Conservation (phyloP, 257 asterid genomes). For the Jasminum sambac region DNA sequence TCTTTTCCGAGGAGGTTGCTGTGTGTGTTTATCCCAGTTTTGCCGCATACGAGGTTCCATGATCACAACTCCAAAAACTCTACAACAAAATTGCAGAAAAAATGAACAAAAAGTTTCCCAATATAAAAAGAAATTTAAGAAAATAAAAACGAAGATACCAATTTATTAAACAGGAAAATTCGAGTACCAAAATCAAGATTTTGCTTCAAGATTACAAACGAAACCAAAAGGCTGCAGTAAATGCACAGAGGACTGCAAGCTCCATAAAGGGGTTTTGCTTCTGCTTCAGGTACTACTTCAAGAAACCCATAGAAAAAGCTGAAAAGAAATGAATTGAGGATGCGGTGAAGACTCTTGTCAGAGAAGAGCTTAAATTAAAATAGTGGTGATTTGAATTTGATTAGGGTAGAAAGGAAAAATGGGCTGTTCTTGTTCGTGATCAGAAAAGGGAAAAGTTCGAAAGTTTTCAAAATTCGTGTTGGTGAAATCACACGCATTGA, state of each 20-base stretch:
- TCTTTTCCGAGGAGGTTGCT: slow-evolving; percentile 15
- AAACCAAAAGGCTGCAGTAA: slow-evolving; percentile 4
- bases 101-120: neutral
- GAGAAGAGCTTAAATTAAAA: slow-evolving; percentile 23
- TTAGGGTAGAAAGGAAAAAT: neutral
- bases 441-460: slow-evolving; percentile 24
- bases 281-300: slow-evolving; percentile 19
- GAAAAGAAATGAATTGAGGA: slow-evolving; percentile 23
- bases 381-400: slow-evolving; percentile 14
- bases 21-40: slow-evolving; percentile 27
- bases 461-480: slow-evolving; percentile 9
- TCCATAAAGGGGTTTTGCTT: slow-evolving; percentile 17
- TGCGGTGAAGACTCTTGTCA: slow-evolving; percentile 26
- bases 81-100: neutral
- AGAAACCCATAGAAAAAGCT: slow-evolving; percentile 23
- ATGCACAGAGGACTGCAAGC: slow-evolving; percentile 14
- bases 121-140: neutral
- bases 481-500: slow-evolving; percentile 1
- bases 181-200: slow-evolving; percentile 18
- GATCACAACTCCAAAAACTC: slow-evolving; percentile 24
- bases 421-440: slow-evolving; percentile 14
- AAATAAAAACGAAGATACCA: neutral
- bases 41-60: slow-evolving; percentile 45
- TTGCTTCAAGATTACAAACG: slow-evolving; percentile 23
- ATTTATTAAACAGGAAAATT: slow-evolving; percentile 8